Evolutionary conservation across 2,329 filamentous ascomycete genomes (phyloP), one percentile per base, ranked within the genome.

Genomic region (Sporothrix sp.): DNA sequence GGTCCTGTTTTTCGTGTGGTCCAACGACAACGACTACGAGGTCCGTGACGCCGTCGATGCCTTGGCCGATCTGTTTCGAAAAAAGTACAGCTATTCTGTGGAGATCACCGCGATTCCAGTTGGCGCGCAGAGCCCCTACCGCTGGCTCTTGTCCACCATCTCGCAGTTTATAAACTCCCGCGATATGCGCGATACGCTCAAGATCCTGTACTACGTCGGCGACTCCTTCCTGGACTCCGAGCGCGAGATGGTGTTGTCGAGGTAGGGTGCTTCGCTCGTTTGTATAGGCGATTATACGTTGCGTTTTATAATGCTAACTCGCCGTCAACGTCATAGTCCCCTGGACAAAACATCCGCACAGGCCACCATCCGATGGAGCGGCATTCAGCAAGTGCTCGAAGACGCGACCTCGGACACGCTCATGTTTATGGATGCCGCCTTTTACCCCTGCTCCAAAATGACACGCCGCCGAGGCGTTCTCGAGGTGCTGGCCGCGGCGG

Each of bases 201-300:
- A 80, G 58, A 72, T 81, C 50, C 70, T 81, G 42, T 79, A 77
- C 59, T 81, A 81, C 57, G 72, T 69, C 13, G 77, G 77, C 7
- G 68, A 74, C 51, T 77, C 71, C 36, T 76, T 72, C 56, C 63
- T 80, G 23, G 73, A 80, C 56, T 68, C 66, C 7, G 72, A 79
- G 50, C 67, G 75, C 39, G 74, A 79, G 56, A 78, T 79, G 74
- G 68, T 78, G 28, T 65, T 81, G 36, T 69, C 76, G 38, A 79
- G 76, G 77, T 78, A 62, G 9, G 43, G n/a, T 16, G 16, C 40
- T 21, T 36, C 6, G n/a, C 10, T 23, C 9, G 18, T 13, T 39
- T 46, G 4, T 21, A 25, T 7, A 11, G 11, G 5, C 25, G 25
- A 6, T 10, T 28, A 28, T 28, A 28, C 10, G 5, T 10, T 28